Base-by-base conservation (phyloP, 2,329 filamentous ascomycete genomes). In the Leptographium wingfieldii region DNA sequence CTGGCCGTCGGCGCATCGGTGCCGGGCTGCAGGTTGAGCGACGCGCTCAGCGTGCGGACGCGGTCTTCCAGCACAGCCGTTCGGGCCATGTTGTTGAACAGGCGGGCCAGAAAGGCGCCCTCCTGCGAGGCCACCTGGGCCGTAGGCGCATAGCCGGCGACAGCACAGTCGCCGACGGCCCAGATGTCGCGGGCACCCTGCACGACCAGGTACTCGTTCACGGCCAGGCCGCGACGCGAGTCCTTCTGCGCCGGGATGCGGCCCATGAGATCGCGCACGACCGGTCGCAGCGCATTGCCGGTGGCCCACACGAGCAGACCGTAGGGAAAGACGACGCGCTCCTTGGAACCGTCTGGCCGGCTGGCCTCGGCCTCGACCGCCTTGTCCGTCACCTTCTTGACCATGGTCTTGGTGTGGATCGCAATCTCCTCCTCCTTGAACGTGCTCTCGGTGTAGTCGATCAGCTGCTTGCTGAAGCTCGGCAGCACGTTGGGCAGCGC, bases 31-130 rank as follows among this genome's bases (percentile, higher is more conserved):
- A 86, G 70, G 73, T 86, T 86, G 62, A 86, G 73, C 64, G 73
- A 76, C 59, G 78, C 73, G 73, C 81, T 85, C 22, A 97, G 83
- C 59, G 84, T 76, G 63, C 82, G 78, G 60, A 99, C 83, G 70
- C 92, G 83, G 43, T 73, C 67, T 78, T 97, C 91, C 64, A 96
- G 84, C 57, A 80, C 77, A 69, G 95, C 87, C 2, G 90, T 95
- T 82, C 92, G 95, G 72, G 92, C 94, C 90, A 97, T 96, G 74
- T 94, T 95, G 81, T 99, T 99, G 81, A 99, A 96, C 63, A 99
- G 84, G 64, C 90, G 86, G 49, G 91, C 94, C 46, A 99, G 82
- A 84, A 97, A 99, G 69, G 84, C 86, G 70, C 94, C 94, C 76
- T 99, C 94, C 77, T 99, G 94, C 11, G 88, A 84, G 60, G 94